Conservation (phyloP, 768 basidiomycete genomes). For the Hygrophorus russula region DNA sequence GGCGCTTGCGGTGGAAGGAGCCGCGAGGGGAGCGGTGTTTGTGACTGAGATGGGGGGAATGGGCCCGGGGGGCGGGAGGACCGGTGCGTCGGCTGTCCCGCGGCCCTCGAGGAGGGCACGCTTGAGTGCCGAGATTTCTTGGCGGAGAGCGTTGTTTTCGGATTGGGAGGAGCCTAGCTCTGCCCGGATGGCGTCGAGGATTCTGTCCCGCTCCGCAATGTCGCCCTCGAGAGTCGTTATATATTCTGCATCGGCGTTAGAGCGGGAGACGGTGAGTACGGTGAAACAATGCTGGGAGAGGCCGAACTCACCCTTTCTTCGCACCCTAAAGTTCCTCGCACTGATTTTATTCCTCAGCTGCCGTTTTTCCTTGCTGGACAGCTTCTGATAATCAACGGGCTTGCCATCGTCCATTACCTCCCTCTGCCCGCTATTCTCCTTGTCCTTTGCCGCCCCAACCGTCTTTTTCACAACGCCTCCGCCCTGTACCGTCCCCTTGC, state of each 20-base stretch:
- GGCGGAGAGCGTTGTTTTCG: conserved; percentile 76
- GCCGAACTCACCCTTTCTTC: conserved; percentile 66
- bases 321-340: conserved; percentile 89
- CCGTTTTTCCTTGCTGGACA: conserved; percentile 91
- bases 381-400: conserved; percentile 71
- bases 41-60: conserved; percentile 28
- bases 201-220: conserved; percentile 83
- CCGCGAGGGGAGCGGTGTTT: conserved; percentile 20
- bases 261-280: not conserved
- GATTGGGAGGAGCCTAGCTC: conserved; percentile 71
- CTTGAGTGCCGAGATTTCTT: conserved; percentile 68
- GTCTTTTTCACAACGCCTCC: conserved; percentile 63
- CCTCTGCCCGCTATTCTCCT: conserved; percentile 20
- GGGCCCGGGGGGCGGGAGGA: conserved; percentile 40
- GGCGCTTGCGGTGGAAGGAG: conserved; percentile 7
- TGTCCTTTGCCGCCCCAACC: conserved; percentile 16
- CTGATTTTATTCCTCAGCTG: conserved; percentile 96
- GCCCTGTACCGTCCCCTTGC: conserved; percentile 59
- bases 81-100: conserved; percentile 23
- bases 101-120: conserved; percentile 63
- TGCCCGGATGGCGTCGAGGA: conserved; percentile 78
- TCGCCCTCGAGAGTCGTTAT: conserved; percentile 90
- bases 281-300: too few species aligned
- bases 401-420: conserved; percentile 1
- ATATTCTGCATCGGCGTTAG: conserved; percentile 49